These are phyloP conservation scores for Fusarium pilosicola DNA, from an alignment of 2,329 filamentous ascomycete genomes.

Conservation along the genomic window DNA sequence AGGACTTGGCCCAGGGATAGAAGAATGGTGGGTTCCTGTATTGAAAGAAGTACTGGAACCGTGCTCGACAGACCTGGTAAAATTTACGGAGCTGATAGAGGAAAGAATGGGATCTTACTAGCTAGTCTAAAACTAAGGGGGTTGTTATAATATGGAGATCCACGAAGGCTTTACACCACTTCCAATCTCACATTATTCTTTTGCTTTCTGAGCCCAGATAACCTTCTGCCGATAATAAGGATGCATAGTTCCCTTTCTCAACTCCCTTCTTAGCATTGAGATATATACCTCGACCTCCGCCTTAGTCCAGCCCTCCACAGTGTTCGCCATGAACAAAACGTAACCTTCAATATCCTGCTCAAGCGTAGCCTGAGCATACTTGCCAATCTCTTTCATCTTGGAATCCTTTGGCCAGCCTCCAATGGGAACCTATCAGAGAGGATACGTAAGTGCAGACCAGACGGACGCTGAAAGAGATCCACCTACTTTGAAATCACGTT, in stretches of 20 bases:
- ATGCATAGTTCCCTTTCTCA: constrained; percentile 29
- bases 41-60: neutral
- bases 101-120: too few species aligned
- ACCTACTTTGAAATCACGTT: constrained; percentile 23
- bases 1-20: too few species aligned
- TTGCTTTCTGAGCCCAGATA: constrained; percentile 25
- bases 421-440: constrained; percentile 8
- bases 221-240: constrained; percentile 29
- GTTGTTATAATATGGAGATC: too few species aligned
- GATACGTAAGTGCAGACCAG: neutral
- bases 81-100: too few species aligned
- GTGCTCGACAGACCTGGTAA: too few species aligned
- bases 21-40: neutral
- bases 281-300: constrained; percentile 34
- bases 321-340: constrained; percentile 32
- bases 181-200: too few species aligned
- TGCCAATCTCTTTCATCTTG: constrained; percentile 19
- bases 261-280: constrained; percentile 30
- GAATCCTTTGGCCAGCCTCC: constrained; percentile 24
- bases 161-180: too few species aligned
- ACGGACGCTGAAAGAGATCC: too few species aligned
- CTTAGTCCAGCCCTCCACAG: constrained; percentile 30
- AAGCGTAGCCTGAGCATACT: constrained; percentile 22
- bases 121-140: too few species aligned
- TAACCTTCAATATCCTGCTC: constrained; percentile 37